A percentile compares a stretch with the other conserved stretches of the same genome.
These are phyloP conservation scores for Panellus pusillus DNA, from an alignment of 768 basidiomycete species.

Conservation along the genomic window DNA sequence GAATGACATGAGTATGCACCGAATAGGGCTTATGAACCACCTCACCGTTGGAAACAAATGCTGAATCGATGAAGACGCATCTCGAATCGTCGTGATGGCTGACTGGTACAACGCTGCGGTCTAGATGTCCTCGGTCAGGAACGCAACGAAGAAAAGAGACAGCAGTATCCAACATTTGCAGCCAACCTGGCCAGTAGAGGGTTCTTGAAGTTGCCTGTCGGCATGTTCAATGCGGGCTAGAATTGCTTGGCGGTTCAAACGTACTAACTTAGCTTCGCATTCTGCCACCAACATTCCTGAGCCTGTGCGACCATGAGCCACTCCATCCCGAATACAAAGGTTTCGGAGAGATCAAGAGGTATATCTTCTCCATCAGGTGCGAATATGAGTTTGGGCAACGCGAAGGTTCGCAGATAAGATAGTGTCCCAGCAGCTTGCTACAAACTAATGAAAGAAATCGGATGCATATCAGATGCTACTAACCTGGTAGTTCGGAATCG, in stretches of 20 bases:
- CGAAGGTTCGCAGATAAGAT: constrained; percentile 56
- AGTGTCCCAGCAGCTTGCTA: constrained; percentile 73
- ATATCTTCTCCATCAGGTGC: constrained; percentile 51
- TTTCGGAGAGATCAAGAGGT: constrained; percentile 64
- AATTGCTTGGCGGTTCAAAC: constrained; percentile 6
- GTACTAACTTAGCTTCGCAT: constrained; percentile 74
- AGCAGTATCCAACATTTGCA: constrained; percentile 48
- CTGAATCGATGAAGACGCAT: constrained; percentile 43
- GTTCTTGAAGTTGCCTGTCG: constrained; percentile 70
- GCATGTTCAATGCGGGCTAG: constrained; percentile 16
- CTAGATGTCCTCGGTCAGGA: constrained; percentile 30
- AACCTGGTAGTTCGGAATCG: constrained; percentile 71
- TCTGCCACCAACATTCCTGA: constrained; percentile 96
- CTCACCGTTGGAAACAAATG: constrained; percentile 57
- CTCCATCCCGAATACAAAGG: constrained; percentile 64
- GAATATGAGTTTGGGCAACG: constrained; percentile 50
- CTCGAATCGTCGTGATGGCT: constrained; percentile 44
- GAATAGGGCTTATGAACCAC: not conserved
- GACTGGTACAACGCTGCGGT: constrained; percentile 65
- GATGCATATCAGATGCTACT: not conserved
- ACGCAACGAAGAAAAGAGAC: not conserved
- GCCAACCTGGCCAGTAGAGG: constrained; percentile 82
- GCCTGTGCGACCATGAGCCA: constrained; percentile 89
- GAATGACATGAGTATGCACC: not conserved
- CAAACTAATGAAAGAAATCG: constrained; percentile 3